These are phyloP conservation scores for Draba incana DNA, from an alignment of 345 rosid genomes.

Conservation along the genomic window DNA sequence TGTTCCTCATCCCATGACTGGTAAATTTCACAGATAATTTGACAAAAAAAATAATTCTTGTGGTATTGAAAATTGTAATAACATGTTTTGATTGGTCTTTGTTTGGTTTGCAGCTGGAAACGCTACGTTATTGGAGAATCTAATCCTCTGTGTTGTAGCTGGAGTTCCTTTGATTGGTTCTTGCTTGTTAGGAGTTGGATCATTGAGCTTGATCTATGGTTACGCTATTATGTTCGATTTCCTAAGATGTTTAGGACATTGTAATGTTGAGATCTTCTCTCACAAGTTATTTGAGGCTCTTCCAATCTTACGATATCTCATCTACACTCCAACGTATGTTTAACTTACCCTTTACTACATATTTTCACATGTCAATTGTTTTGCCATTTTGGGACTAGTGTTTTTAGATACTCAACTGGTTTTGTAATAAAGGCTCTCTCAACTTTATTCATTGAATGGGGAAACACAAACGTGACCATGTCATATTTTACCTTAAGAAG, in stretches of 20 bases:
- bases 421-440: neutral
- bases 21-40: constrained; percentile 39
- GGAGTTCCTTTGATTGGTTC: constrained; percentile 79
- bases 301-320: constrained; percentile 69
- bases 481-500: constrained; percentile 25
- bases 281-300: constrained; percentile 53
- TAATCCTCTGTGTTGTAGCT: constrained; percentile 47
- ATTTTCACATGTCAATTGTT: constrained; percentile 11
- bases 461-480: constrained; percentile 29
- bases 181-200: constrained; percentile 68
- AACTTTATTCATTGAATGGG: constrained; percentile 32
- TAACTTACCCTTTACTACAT: constrained; percentile 6
- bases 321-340: constrained; percentile 86
- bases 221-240: constrained; percentile 71
- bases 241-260: constrained; percentile 81
- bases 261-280: constrained; percentile 79
- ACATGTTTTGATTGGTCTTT: neutral
- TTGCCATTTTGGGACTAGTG: neutral
- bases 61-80: neutral
- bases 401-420: constrained; percentile 13
- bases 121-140: constrained; percentile 75
- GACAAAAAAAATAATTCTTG: no score
- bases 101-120: constrained; percentile 56
- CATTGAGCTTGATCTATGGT: constrained; percentile 56
- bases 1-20: constrained; percentile 73